Evolutionary conservation across 1,284 basidiomycete genomes (phyloP).

Genomic region (Thecaphora frezii): DNA sequence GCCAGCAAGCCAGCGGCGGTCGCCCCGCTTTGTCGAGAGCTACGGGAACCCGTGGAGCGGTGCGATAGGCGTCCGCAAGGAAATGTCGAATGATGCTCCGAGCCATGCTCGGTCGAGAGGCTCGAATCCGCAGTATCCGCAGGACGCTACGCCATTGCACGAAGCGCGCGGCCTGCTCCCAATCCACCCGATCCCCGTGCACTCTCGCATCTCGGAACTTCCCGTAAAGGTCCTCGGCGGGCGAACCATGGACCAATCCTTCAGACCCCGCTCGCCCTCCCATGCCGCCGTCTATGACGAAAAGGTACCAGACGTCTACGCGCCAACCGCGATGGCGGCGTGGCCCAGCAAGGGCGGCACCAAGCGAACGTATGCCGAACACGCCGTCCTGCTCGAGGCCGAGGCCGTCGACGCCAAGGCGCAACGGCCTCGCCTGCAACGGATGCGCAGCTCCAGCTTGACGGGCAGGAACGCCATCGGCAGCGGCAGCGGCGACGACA

Average conservation of each 20-base stretch:
- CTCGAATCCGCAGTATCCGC: conserved; percentile 15
- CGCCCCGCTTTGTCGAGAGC: no score
- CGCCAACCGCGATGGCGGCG: background rate
- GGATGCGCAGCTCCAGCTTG: conserved; percentile 33
- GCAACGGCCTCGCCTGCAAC: conserved; percentile 19
- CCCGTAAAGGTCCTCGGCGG: conserved; percentile 1
- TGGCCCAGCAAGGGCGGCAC: conserved; percentile 11
- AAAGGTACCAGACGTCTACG: background rate
- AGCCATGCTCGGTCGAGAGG: conserved; percentile 7
- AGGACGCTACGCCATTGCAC: conserved; percentile 29
- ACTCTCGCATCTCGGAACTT: conserved; percentile 19
- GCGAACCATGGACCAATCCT: conserved; percentile 9
- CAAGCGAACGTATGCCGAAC: conserved; percentile 31
- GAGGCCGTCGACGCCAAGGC: conserved; percentile 4
- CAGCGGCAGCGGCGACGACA: conserved; percentile 8
- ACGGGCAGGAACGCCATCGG: no score
- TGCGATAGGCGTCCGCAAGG: no score
- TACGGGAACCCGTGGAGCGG: no score
- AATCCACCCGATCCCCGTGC: conserved; percentile 30
- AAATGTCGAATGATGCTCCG: background rate
- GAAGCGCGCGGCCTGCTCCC: conserved; percentile 31
- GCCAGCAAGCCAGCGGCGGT: no score
- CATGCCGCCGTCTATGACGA: background rate
- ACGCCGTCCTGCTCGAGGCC: conserved; percentile 3
- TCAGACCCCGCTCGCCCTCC: background rate